Evolutionary conservation across 148 eudicot genomes (phyloP), one percentile per base, ranked within the genome.

Genomic region (Nyssa sinensis): DNA sequence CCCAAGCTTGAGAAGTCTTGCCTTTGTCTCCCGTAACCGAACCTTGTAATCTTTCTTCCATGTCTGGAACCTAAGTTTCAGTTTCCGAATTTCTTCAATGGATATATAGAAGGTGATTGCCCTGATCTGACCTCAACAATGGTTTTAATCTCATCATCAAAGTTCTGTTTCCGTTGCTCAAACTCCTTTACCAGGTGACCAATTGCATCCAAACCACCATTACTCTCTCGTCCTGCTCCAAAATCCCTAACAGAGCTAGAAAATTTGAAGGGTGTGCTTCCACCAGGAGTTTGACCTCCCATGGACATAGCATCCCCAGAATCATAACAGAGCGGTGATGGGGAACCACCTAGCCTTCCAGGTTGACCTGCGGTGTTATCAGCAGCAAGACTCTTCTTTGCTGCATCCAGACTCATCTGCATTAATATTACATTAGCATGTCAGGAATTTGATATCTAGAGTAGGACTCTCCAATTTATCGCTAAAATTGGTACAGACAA

Each of bases 21-120:
- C 82, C 88, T 88, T 96, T 1, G 93, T 75, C 79, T 87, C 91
- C 75, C 84, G 85, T 79, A 93, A 76, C 67, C 92, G 83, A 35
- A 47, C 71, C 79, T 81, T 91, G 77, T 89, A 96, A 19, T 93
- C 98, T 78, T 84, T 91, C 76, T 88, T 93, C 99, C 99, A 96
- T 16, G 73, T 66, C 72, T 86, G 89, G 63, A 96, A 93, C 76
- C 87, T 85, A 69, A 77, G 75, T 74, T 89, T 93, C 68, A 96
- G 81, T 58, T 88, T 90, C 74, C 86, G 79, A 41, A 85, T 79
- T 59, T 92, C 98, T 72, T 87, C 92, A 62, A 74, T 77, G 95
- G 86, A 66, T 81, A 80, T 14, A 32, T n/a, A 14, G 87, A 76
- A 70, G 70, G 66, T 66, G 80, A 62, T 71, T 70, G 84, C 49